Percentiles rank a stretch among this genome's conserved stretches.
Conservation (phyloP, 768 basidiomycete species). For the Antrodiella citrinella region DNA sequence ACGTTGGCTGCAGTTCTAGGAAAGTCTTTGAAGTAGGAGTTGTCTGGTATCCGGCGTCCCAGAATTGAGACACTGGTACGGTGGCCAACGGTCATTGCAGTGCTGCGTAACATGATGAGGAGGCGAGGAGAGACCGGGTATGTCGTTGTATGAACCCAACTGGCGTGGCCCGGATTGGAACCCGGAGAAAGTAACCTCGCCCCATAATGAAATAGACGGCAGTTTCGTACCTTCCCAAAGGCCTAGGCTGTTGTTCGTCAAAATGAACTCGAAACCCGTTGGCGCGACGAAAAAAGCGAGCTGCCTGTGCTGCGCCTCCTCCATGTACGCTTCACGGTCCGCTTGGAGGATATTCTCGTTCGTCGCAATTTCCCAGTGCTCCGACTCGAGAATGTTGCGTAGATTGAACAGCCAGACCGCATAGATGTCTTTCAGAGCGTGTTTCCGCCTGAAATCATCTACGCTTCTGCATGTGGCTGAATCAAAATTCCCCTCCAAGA, state of each 20-base stretch:
- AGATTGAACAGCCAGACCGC: constrained; percentile 7
- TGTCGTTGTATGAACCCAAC: background rate
- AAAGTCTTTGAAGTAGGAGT: background rate
- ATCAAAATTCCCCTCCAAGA: constrained; percentile 2
- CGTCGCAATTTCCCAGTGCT: constrained; percentile 3
- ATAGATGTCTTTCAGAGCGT: background rate
- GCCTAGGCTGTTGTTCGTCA: constrained; percentile 4
- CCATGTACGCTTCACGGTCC: constrained; percentile 1
- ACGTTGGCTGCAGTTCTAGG: background rate
- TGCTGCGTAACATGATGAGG: background rate
- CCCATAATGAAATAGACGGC: background rate
- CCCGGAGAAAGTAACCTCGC: background rate
- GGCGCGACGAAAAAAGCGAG: constrained; percentile 2
- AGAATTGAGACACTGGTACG: background rate
- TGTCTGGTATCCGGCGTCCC: background rate
- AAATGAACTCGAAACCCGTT: background rate
- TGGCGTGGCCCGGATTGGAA: background rate
- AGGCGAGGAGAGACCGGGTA: background rate
- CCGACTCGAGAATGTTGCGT: constrained; percentile 1
- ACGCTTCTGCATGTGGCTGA: background rate
- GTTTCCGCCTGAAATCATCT: background rate
- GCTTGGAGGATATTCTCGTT: background rate
- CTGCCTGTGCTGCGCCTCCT: background rate
- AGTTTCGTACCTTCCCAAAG: background rate
- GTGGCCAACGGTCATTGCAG: background rate